These are phyloP conservation scores for Pichia sorboxylosa DNA, from an alignment of 1,139 yeast species.

Conservation along the genomic window DNA sequence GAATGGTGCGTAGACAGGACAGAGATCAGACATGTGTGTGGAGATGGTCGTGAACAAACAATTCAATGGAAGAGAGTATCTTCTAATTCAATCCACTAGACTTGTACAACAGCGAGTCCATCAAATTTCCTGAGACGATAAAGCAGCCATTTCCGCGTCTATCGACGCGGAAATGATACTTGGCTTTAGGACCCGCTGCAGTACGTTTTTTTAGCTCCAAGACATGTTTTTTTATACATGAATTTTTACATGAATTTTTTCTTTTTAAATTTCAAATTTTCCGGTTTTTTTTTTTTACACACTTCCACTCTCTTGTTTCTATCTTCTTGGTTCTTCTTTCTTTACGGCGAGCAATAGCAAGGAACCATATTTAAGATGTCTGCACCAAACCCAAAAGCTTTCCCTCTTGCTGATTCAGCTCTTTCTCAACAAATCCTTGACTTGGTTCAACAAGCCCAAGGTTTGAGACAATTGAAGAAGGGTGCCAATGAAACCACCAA, in stretches of 20 bases:
- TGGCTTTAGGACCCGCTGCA: too few species aligned
- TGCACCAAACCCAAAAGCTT: constrained; percentile 89
- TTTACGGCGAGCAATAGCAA: constrained; percentile 38
- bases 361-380: constrained; percentile 56
- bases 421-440: constrained; percentile 95
- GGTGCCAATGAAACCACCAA: constrained; percentile 99
- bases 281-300: constrained; percentile 1
- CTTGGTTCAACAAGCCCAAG: constrained; percentile 95
- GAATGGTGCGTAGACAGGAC: constrained; percentile 86
- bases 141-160: constrained; percentile 4
- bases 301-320: neutral
- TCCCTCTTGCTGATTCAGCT: constrained; percentile 95
- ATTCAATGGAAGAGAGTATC: too few species aligned
- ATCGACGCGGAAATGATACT: too few species aligned
- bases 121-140: neutral
- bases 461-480: constrained; percentile 95
- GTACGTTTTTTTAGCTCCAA: too few species aligned
- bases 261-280: constrained; percentile 1
- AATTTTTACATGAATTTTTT: neutral
- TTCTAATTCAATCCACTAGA: too few species aligned
- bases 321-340: neutral
- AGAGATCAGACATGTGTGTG: constrained; percentile 22
- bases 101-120: too few species aligned
- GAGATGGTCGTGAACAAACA: neutral
- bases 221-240: too few species aligned